A percentile compares a stretch with the other conserved stretches of the same genome.
These are phyloP conservation scores for Phytophthora sp. DNA, from an alignment of 352 stramenopile genomes.

Conservation along the genomic window DNA sequence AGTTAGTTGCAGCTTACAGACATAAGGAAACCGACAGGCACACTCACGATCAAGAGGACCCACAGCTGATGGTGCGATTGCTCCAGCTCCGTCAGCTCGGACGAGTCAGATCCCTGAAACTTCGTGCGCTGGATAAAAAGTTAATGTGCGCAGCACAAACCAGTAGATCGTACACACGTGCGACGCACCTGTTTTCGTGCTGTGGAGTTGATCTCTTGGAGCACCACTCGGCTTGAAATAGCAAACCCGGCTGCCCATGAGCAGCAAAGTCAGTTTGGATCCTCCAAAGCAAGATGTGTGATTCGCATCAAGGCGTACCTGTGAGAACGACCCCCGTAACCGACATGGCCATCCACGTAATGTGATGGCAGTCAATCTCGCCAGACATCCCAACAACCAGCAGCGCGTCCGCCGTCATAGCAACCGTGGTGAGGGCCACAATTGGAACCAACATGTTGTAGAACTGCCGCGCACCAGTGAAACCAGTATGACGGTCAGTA, in stretches of 20 bases:
- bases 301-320: constrained; percentile 24
- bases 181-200: constrained; percentile 53
- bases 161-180: background rate
- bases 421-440: constrained; percentile 52
- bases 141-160: background rate
- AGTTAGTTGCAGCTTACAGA: background rate
- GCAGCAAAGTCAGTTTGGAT: background rate
- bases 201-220: constrained; percentile 66
- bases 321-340: constrained; percentile 61
- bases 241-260: constrained; percentile 58
- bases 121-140: constrained; percentile 30
- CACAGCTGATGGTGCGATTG: constrained; percentile 76
- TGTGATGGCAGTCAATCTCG: constrained; percentile 72
- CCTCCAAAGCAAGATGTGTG: background rate
- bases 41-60: constrained; percentile 64
- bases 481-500: background rate
- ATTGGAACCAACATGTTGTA: constrained; percentile 58
- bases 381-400: constrained; percentile 49
- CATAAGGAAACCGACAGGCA: background rate
- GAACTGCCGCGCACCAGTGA: constrained; percentile 33
- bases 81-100: constrained; percentile 53
- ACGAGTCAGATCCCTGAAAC: constrained; percentile 45
- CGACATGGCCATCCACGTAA: constrained; percentile 78
- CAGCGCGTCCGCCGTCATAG: constrained; percentile 59
- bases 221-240: constrained; percentile 57